Conservation (phyloP, 148 eudicot species). For the Silene uniflora region DNA sequence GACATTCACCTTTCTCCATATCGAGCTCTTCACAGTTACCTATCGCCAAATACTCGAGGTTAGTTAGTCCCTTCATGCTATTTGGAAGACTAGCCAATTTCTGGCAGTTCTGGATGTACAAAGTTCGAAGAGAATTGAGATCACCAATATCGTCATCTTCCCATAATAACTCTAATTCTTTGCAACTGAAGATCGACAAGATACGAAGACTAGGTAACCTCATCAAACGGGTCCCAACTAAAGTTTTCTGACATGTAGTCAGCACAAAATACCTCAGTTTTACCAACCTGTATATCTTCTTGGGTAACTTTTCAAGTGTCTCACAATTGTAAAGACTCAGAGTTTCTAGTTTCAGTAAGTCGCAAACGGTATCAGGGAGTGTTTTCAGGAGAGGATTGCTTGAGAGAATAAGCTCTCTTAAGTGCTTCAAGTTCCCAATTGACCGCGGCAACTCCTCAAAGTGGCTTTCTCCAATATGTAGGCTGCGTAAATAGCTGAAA, state of each 20-base stretch:
- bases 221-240: slow-evolving; percentile 15
- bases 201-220: slow-evolving; percentile 26
- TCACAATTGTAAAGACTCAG: slow-evolving; percentile 35
- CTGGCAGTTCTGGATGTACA: slow-evolving; percentile 38
- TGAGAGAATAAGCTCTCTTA: slow-evolving; percentile 37
- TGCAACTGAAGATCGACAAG: slow-evolving; percentile 31
- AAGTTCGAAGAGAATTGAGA: slow-evolving; percentile 27
- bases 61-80: slow-evolving; percentile 29
- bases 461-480: slow-evolving; percentile 22
- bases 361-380: slow-evolving; percentile 40
- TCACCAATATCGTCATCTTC: slow-evolving; percentile 21
- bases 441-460: slow-evolving; percentile 47
- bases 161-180: slow-evolving; percentile 24
- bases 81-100: slow-evolving; percentile 33
- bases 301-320: slow-evolving; percentile 36
- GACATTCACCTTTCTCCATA: too few species aligned
- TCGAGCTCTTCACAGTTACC: slow-evolving; percentile 21
- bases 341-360: slow-evolving; percentile 41
- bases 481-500: slow-evolving; percentile 31
- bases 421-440: slow-evolving; percentile 37
- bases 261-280: slow-evolving; percentile 35
- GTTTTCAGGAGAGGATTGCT: slow-evolving; percentile 28
- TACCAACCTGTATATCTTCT: slow-evolving; percentile 26
- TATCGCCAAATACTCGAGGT: slow-evolving; percentile 41
- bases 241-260: slow-evolving; percentile 27